Evolutionary conservation across 1,139 yeast genomes (phyloP).

Genomic region (Yamadazyma epiphylla): DNA sequence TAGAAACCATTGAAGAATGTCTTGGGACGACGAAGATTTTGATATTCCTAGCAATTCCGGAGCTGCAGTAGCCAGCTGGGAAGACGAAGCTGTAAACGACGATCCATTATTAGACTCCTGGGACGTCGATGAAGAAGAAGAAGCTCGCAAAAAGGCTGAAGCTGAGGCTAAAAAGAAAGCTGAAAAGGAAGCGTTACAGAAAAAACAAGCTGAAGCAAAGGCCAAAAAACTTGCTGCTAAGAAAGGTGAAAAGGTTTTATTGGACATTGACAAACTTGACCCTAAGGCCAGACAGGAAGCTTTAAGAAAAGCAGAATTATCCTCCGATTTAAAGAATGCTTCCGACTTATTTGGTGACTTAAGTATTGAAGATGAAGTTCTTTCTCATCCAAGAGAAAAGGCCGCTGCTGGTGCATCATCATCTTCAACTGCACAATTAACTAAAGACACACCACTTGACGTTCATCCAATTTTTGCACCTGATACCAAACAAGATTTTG

Average conservation of each 20-base stretch:
- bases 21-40: conserved; percentile 88
- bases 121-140: conserved; percentile 74
- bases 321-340: conserved; percentile 86
- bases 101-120: conserved; percentile 75
- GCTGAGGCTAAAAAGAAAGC: conserved; percentile 42
- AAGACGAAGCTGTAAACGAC: conserved; percentile 81
- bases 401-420: conserved; percentile 37
- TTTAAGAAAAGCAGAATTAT: conserved; percentile 73
- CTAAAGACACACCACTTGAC: conserved; percentile 67
- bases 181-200: conserved; percentile 35
- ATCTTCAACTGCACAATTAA: conserved; percentile 26
- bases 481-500: conserved; percentile 75
- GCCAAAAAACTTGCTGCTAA: conserved; percentile 36
- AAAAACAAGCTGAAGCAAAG: conserved; percentile 37
- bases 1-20: conserved; percentile 21
- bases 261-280: conserved; percentile 62
- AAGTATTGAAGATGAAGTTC: conserved; percentile 55
- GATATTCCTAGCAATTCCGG: conserved; percentile 50
- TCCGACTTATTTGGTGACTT: conserved; percentile 86
- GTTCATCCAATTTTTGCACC: conserved; percentile 80
- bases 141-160: conserved; percentile 40
- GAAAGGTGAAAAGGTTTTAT: conserved; percentile 23
- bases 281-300: conserved; percentile 67
- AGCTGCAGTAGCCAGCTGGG: conserved; percentile 55
- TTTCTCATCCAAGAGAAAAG: conserved; percentile 65